Conservation (phyloP, 2,329 filamentous ascomycete genomes). For the Helicocarpus griseus region DNA sequence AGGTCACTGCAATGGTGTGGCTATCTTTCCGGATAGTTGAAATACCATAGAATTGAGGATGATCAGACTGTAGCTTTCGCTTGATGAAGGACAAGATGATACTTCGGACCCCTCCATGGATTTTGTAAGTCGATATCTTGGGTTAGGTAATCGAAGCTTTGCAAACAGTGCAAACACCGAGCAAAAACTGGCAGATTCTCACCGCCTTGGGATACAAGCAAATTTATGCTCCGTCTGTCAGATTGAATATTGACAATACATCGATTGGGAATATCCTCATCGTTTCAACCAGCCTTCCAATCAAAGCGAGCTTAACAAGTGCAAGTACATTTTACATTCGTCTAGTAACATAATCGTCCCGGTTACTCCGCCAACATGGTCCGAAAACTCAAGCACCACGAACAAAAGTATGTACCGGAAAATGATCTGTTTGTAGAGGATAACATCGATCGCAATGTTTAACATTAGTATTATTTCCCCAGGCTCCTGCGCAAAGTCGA, state of each 20-base stretch:
- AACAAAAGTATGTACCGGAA: constrained; percentile 66
- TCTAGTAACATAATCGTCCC: not conserved
- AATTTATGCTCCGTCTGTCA: too few relatives aligned
- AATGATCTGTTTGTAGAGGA: too few relatives aligned
- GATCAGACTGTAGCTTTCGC: too few relatives aligned
- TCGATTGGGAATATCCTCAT: not conserved
- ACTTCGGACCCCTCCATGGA: not conserved
- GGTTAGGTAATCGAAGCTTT: not conserved
- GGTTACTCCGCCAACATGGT: constrained; percentile 55
- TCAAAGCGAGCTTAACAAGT: not conserved
- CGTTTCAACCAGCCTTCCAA: not conserved
- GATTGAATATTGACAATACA: too few relatives aligned
- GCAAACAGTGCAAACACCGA: not conserved
- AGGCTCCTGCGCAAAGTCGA: constrained; percentile 79
- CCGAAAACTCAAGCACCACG: constrained; percentile 91
- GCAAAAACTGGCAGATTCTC: too few relatives aligned
- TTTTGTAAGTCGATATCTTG: not conserved
- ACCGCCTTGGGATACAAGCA: too few relatives aligned
- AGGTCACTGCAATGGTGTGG: too few relatives aligned
- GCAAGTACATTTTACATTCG: not conserved
- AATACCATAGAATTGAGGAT: too few relatives aligned
- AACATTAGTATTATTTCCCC: constrained; percentile 5
- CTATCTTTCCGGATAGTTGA: too few relatives aligned
- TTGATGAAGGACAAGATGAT: too few relatives aligned
- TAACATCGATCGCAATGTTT: constrained; percentile 6